Conservation (phyloP, 306 rosid genomes). For the Elaeagnus macrophylla region DNA sequence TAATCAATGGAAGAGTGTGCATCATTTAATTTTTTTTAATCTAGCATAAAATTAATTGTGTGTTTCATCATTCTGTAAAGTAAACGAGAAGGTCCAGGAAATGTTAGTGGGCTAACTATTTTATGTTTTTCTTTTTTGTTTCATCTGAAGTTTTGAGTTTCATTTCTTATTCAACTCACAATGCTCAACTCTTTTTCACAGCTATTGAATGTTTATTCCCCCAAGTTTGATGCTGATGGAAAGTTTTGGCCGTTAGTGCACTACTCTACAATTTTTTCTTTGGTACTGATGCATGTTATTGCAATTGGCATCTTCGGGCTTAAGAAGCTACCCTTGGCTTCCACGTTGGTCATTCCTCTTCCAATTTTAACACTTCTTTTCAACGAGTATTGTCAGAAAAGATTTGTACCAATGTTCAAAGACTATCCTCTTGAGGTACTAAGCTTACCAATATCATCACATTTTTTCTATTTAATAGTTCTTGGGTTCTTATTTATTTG, state of each 20-base stretch:
- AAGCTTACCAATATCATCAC: neutral
- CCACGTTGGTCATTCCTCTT: constrained; percentile 60
- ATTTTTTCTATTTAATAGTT: constrained; percentile 5
- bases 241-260: constrained; percentile 71
- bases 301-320: constrained; percentile 74
- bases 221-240: constrained; percentile 63
- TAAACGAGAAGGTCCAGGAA: no score
- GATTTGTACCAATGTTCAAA: constrained; percentile 55
- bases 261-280: constrained; percentile 54
- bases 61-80: no score
- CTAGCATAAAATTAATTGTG: no score
- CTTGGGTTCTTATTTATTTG: neutral
- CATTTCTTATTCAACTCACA: neutral
- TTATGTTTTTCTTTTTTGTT: neutral
- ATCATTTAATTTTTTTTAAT: no score
- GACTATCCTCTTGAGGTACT: constrained; percentile 59
- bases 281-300: constrained; percentile 73
- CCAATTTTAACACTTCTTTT: constrained; percentile 73
- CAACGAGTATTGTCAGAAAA: constrained; percentile 59
- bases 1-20: no score
- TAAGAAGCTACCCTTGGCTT: constrained; percentile 55
- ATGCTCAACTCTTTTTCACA: constrained; percentile 17
- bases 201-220: constrained; percentile 64
- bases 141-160: neutral
- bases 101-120: neutral